Base-by-base conservation (phyloP, 257 asterid species). In the Fraxinus cuspidata region DNA sequence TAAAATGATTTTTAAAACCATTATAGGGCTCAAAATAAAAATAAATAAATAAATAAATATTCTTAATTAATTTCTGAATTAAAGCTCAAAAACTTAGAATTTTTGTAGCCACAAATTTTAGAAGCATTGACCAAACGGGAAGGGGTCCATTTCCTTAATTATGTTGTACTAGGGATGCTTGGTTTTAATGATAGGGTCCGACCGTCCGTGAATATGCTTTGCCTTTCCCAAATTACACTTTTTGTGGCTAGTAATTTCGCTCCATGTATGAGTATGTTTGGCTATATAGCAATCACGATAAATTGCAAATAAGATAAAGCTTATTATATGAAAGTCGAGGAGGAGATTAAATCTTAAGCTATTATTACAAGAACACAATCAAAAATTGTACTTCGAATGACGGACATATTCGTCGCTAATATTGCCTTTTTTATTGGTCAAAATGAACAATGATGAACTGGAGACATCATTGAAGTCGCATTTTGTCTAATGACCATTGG, bases 161-260 rank as follows among this genome's bases (percentile, higher is more conserved):
- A 71, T 63, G 65, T 18, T 9, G 51, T 65, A 42, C 79, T 75
- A 60, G 35, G 75, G 25, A 69, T 27, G 70, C 74, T 72, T 29
- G 73, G 65, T 21, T 77, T 11, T 74, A 74, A 77, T 69, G 29
- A 21, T 21, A 21, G 66, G 40, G 49, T 42, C 49, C 34, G 34
- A 31, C 34, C 34, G 5, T 3, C 34, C 18, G 16, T 42, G 49
- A 42, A 42, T 42, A 42, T 42, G 49, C 49, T 42, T 42, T 11
- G 49, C 16, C 18, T 42, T 42, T 42, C 13, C 13, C 49, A 42
- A 42, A 42, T 42, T 42, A 42, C 16, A 42, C 49, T 2, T 12
- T 38, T 42, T 11, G 1, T 42, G 49, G 49, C 49, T 42, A 11
- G 49, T 42, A 42, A 42, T 2, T 10, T 10, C 16, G 49, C 47